These are phyloP conservation scores for Phytomonas sp. DNA, from an alignment of 208 protist species.

Conservation along the genomic window DNA sequence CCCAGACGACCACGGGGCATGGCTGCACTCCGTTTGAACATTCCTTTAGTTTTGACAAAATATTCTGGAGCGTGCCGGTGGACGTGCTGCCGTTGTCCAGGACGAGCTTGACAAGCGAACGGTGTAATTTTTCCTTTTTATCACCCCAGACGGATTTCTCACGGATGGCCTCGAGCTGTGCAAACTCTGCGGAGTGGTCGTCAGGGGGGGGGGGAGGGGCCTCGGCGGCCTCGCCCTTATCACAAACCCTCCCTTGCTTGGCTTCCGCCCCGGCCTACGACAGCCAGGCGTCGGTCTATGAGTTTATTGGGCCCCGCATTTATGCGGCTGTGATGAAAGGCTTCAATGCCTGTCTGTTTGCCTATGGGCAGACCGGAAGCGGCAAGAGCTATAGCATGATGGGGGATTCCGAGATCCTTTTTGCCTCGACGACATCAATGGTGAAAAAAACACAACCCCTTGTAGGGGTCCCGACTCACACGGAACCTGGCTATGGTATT, in stretches of 20 bases:
- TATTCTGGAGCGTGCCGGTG: constrained; percentile 63
- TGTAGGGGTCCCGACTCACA: background rate
- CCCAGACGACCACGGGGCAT: constrained; percentile 1
- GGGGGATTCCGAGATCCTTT: constrained; percentile 33
- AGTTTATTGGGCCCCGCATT: constrained; percentile 66
- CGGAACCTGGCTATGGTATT: constrained; percentile 51
- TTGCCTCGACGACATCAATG: constrained; percentile 2
- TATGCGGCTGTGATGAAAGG: constrained; percentile 63
- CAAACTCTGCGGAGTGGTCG: background rate
- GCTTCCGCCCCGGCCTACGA: constrained; percentile 32
- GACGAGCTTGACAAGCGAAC: background rate
- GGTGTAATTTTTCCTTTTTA: background rate
- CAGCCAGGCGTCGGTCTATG: constrained; percentile 67
- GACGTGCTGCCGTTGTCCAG: constrained; percentile 34
- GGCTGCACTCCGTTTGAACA: constrained; percentile 20
- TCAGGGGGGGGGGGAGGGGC: background rate
- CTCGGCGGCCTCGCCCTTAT: background rate
- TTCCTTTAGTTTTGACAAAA: constrained; percentile 61
- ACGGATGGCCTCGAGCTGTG: background rate
- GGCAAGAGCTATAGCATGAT: constrained; percentile 91
- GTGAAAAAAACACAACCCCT: background rate
- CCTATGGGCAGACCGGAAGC: constrained; percentile 88
- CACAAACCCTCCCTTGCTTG: constrained; percentile 47
- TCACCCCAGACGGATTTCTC: constrained; percentile 11
- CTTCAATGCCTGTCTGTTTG: constrained; percentile 87